Base-by-base conservation (phyloP, 352 stramenopile species). In the Globisporangium emineosum region DNA sequence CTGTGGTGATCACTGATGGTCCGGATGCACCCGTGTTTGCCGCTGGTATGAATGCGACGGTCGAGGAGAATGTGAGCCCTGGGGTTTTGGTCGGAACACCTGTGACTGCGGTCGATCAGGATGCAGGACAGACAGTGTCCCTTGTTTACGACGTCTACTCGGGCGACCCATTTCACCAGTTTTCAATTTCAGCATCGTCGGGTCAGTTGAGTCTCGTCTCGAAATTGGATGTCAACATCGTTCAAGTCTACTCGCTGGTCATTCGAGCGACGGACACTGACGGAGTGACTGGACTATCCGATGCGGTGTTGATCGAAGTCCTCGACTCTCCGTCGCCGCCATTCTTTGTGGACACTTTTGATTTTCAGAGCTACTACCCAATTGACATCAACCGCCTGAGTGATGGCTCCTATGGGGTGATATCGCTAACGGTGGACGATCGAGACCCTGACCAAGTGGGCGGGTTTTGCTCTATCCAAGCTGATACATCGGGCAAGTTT, bases 101-200 rank as follows among this genome's bases (percentile, higher is more conserved):
- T 0, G 65, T 81, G 21, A 73, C 64, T 15, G 77, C 80, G 33
- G 70, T 63, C 3, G 79, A 89, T 45, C 67, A 87, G 75, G 79
- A 87, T 17, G 53, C n/a, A 33, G 74, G 71, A 1, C 75, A 89
- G 61, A 75, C 71, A 21, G 35, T 64, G 10, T 53, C 68, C 0
- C 69, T 89, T 1, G 60, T 76, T 3, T 89, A 84, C 62, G 63
- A 67, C 2, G 82, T 89, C 49, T 68, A 60, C 25, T 77, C 74
- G 21, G 79, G 79, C 5, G 76, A 89, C 57, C 76, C 78, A 15
- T 56, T 77, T 10, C 57, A 57, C 7, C 69, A 82, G 35, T 87
- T 87, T 57, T 37, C 65, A 2, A 84, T 89, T n/a, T 68, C 66
- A 2, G 33, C 66, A 15, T 63, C 60, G 9, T 73, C 79, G 5